Conservation (phyloP, 306 rosid genomes). For the Rosa rugosa region DNA sequence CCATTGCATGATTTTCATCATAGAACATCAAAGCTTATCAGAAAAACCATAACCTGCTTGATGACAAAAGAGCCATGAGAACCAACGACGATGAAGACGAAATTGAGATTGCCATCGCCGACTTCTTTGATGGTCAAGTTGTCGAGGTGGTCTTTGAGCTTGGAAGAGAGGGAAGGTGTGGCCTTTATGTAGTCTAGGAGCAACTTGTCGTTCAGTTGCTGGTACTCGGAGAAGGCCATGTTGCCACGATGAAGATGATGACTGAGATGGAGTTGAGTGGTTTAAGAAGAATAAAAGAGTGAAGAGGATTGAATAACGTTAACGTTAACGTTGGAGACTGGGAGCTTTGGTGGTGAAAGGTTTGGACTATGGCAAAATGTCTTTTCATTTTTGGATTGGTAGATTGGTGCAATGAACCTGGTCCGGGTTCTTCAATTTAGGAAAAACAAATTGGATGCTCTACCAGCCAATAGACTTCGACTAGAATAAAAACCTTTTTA, state of each 20-base stretch:
- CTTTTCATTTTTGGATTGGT: neutral
- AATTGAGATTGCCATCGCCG: conserved; percentile 92
- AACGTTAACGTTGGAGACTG: neutral
- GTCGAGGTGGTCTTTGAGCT: conserved; percentile 51
- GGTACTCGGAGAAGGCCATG: conserved; percentile 69
- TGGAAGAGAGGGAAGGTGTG: conserved; percentile 65
- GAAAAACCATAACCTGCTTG: conserved; percentile 57
- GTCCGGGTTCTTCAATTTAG: conserved; percentile 3
- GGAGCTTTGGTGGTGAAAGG: neutral
- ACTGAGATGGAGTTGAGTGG: neutral
- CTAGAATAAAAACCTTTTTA: no score
- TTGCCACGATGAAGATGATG: neutral
- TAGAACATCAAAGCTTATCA: neutral
- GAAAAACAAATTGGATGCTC: no score
- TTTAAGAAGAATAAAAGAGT: neutral
- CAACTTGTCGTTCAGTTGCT: conserved; percentile 59
- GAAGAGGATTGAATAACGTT: conserved; percentile 28
- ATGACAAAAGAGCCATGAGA: conserved; percentile 72
- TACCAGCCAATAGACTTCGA: no score
- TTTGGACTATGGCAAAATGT: neutral
- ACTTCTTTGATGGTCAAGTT: conserved; percentile 63
- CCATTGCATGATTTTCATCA: neutral
- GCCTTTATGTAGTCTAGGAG: conserved; percentile 69
- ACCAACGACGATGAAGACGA: conserved; percentile 62
- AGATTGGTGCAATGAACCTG: conserved; percentile 32